Evolutionary conservation across 2,329 filamentous ascomycete species (phyloP).

Genomic region (Colletotrichum agaves): DNA sequence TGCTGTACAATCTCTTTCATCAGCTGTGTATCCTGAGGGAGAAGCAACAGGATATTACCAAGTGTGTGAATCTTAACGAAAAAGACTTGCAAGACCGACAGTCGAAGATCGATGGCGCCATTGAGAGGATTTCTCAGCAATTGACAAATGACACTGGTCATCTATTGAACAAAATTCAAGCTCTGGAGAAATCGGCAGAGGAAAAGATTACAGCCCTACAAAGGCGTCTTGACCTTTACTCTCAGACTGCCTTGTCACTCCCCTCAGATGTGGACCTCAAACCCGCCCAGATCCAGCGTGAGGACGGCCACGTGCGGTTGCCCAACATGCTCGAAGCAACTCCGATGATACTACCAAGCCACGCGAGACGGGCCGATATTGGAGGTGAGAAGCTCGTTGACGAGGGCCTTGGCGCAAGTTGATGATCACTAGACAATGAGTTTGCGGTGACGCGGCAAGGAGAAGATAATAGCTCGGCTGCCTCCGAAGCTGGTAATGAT

Average conservation of each 20-base stretch:
- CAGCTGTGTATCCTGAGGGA: slow-evolving; percentile 2
- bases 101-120: not conserved
- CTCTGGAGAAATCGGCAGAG: too few relatives aligned
- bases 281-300: too few relatives aligned
- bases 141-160: not conserved
- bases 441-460: not conserved
- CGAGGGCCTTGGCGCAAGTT: not conserved
- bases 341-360: not conserved
- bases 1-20: slow-evolving; percentile 1
- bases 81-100: not conserved
- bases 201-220: too few relatives aligned
- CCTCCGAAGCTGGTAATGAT: not conserved
- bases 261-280: too few relatives aligned
- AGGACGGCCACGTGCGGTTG: too few relatives aligned
- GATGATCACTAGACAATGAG: not conserved
- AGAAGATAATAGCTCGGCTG: not conserved
- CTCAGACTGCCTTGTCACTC: too few relatives aligned
- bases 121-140: not conserved
- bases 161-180: not conserved
- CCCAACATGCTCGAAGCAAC: too few relatives aligned
- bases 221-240: too few relatives aligned
- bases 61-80: not conserved
- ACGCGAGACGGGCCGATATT: not conserved
- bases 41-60: not conserved
- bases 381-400: not conserved